Base-by-base conservation (phyloP, 208 protist species). In the Leishmania major region DNA sequence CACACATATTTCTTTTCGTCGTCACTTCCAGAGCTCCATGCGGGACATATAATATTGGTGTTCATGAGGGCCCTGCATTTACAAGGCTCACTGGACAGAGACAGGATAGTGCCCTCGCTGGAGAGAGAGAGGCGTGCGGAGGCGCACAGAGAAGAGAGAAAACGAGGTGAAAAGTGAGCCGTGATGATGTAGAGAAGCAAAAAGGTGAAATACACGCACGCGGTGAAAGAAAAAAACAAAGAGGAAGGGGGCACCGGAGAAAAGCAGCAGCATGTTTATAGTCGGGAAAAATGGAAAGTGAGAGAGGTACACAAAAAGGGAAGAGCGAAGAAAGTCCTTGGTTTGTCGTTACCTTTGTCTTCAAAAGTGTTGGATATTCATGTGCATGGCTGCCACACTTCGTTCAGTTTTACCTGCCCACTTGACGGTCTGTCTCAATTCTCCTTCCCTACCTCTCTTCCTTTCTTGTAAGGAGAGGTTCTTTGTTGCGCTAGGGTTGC, bases 261-360 rank as follows among this genome's bases (percentile, higher is more conserved):
- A 49, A 64, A 13, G 55, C 5, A 74, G 70, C 31, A 74, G 70
- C 70, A 74, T 37, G 70, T 74, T 74, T 55, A 74, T 74, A 74
- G 22, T 74, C 70, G 35, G 13, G 17, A 7, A 31, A 28, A 55
- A 53, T 35, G 37, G 3, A 45, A 74, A 51, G 45, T 55, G 10
- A 51, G 43, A 49, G 37, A 10, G 37, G 19, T 55, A 0, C 45
- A 37, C 40, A 53, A 55, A 31, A 31, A 77, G 22, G n/a, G 31
- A 40, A 28, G 45, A 49, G 45, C 11, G 45, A 51, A 51, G 37
- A 35, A 51, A 74, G 45, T 8, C 43, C 43, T 57, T 45, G 2
- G 8, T 45, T 64, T 2, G 17, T n/a, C 2, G 22, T 45, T 64
- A 64, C 51, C 55, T 4, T 57, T 7, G 49, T 51, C 40, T 6